phyloP scores from a whole-genome alignment of 257 asterid species.

The Ballota nigra region DNA sequence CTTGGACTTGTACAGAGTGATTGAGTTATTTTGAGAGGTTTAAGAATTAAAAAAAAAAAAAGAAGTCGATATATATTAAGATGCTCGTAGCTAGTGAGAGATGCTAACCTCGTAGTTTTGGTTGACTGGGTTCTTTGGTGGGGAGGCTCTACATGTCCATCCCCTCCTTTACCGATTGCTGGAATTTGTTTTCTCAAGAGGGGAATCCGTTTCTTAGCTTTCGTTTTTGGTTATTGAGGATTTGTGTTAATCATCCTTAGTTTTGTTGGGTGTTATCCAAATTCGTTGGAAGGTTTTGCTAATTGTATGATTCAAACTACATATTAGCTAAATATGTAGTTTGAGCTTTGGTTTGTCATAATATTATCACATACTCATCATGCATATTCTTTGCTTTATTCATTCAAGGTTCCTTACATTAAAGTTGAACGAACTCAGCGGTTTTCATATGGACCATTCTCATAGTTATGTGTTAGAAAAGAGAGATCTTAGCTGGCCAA shows the following conservation, averaged over 20 bases:
- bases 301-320: slow-evolving; percentile 24
- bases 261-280: slow-evolving; percentile 53
- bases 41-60: background rate
- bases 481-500: slow-evolving; percentile 36
- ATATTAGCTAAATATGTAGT: slow-evolving; percentile 21
- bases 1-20: slow-evolving; percentile 64
- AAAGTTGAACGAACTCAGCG: background rate
- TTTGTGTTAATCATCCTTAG: slow-evolving; percentile 47
- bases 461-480: slow-evolving; percentile 7
- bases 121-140: slow-evolving; percentile 34
- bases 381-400: background rate
- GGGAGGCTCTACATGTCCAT: slow-evolving; percentile 25
- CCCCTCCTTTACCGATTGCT: slow-evolving; percentile 28
- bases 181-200: slow-evolving; percentile 30
- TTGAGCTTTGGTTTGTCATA: slow-evolving; percentile 32
- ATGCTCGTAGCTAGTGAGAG: slow-evolving; percentile 43
- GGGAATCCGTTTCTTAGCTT: slow-evolving; percentile 28
- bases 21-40: slow-evolving; percentile 37
- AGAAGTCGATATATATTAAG: slow-evolving; percentile 18
- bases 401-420: background rate
- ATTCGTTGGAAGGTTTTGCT: slow-evolving; percentile 35
- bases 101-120: slow-evolving; percentile 46
- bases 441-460: slow-evolving; percentile 1
- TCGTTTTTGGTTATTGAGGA: slow-evolving; percentile 30
- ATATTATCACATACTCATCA: background rate